Base-by-base conservation (phyloP, 768 basidiomycete species). In the Atractiella rhizophila region DNA sequence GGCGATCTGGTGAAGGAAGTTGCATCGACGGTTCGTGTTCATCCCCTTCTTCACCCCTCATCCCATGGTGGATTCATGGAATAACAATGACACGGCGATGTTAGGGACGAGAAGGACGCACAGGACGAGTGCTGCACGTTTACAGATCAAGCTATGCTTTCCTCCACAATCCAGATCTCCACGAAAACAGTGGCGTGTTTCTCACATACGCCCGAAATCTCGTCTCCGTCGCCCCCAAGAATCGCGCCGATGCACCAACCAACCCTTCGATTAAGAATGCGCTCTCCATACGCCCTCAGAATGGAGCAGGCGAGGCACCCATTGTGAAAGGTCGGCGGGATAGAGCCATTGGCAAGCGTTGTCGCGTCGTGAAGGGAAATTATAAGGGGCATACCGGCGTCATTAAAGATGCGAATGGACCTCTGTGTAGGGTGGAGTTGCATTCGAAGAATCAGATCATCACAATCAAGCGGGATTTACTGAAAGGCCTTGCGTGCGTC, bases 71-170 rank as follows among this genome's bases (percentile, higher is more conserved):
- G 26, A n/a, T 12, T 32, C 16, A 28, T 36, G 5, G 24, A 19
- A 37, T 38, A 10, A 39, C 15, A 6, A 20, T 26, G 20, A 36
- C 15, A 35, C 25, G 31, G 44, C 26, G 35, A 33, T 15, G 13
- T 36, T 48, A 47, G 43, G 44, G 45, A 47, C 38, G 12, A 19
- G 39, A 88, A 75, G 64, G 64, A 28, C 76, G 86, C 5, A 79
- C 75, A 67, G 91, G 91, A 34, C 69, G 71, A 42, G 77, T 96
- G 11, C 63, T 98, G 21, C 86, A 94, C 53, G 82, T 85, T 31
- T 77, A 88, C 57, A 83, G 88, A 55, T 82, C 85, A 0, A 74
- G 80, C 59, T 88, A 73, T 51, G 83, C 80, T 3, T 98, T 94
- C 66, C 61, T 96, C 34, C 76, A 86, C 61, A 88, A 86, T 53